A percentile compares a stretch with the other conserved stretches of the same genome.
Evolutionary conservation across 768 basidiomycete species (phyloP).

Genomic region (Tephrocybe sp.): DNA sequence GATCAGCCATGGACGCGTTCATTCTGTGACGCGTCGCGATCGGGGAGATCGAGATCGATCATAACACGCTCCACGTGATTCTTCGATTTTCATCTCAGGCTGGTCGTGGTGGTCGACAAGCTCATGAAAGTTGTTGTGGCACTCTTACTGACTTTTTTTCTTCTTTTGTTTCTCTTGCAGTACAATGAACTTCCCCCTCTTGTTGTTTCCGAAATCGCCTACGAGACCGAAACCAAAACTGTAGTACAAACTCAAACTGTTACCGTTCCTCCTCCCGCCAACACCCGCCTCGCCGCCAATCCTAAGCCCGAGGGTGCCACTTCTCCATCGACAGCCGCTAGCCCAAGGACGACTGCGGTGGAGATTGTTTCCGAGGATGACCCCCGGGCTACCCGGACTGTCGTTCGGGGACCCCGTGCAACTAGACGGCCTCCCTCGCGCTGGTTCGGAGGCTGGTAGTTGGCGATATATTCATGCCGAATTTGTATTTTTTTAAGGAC

Average conservation of each 20-base stretch:
- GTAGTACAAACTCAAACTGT: conserved; percentile 64
- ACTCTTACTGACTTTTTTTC: conserved; percentile 30
- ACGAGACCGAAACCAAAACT: conserved; percentile 64
- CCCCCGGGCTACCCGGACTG: conserved; percentile 32
- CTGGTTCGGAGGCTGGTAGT: conserved; percentile 63
- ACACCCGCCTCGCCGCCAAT: conserved; percentile 70
- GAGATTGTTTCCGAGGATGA: conserved; percentile 64
- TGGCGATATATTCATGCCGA: conserved; percentile 24
- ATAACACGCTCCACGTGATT: conserved; percentile 43
- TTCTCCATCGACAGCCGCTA: conserved; percentile 54
- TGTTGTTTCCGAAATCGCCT: conserved; percentile 42
- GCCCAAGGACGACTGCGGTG: conserved; percentile 73
- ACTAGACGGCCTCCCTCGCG: conserved; percentile 50
- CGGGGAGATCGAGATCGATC: conserved; percentile 26
- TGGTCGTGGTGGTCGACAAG: conserved; percentile 35
- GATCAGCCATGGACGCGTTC: conserved; percentile 28
- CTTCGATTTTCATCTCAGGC: conserved; percentile 25
- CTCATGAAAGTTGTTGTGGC: conserved; percentile 17
- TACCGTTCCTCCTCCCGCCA: conserved; percentile 73
- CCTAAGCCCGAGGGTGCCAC: conserved; percentile 67
- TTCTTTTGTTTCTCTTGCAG: conserved; percentile 20
- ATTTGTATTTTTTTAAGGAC: conserved; percentile 33
- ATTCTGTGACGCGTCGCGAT: conserved; percentile 26
- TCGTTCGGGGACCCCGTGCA: conserved; percentile 43
- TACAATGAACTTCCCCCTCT: conserved; percentile 47